These are phyloP conservation scores for Cyclotella distinguenda DNA, from an alignment of 108 stramenopile genomes.

Conservation along the genomic window DNA sequence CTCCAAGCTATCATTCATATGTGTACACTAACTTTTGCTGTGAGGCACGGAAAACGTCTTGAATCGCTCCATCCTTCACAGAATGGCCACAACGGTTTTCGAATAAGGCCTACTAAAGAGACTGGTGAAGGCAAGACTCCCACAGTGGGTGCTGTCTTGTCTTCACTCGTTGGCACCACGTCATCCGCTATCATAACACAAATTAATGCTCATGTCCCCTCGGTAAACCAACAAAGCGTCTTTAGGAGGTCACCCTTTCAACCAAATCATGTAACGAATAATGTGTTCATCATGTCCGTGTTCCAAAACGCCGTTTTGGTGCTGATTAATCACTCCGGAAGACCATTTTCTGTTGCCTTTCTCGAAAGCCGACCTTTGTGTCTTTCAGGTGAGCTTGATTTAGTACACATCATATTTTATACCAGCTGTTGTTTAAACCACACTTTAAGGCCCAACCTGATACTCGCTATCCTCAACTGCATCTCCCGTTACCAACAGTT, in stretches of 20 bases:
- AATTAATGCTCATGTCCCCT: not conserved
- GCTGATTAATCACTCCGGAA: constrained; percentile 56
- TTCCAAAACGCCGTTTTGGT: constrained; percentile 59
- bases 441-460: no score
- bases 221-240: constrained; percentile 8
- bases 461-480: no score
- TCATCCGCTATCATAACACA: not conserved
- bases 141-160: constrained; percentile 19
- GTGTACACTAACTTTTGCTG: constrained; percentile 39
- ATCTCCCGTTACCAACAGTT: not conserved
- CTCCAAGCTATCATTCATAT: constrained; percentile 56
- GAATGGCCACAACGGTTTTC: constrained; percentile 6
- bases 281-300: constrained; percentile 61
- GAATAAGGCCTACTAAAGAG: constrained; percentile 11
- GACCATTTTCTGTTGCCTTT: constrained; percentile 53
- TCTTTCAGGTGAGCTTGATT: constrained; percentile 19
- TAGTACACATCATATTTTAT: not conserved
- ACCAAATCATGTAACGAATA: constrained; percentile 64
- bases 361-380: constrained; percentile 43
- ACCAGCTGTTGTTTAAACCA: no score
- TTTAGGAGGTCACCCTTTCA: constrained; percentile 55
- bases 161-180: constrained; percentile 7
- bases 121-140: constrained; percentile 1
- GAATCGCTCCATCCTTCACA: constrained; percentile 17
- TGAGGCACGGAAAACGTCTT: constrained; percentile 36